Conservation (phyloP, 345 rosid species). For the Dimocarpus longan region DNA sequence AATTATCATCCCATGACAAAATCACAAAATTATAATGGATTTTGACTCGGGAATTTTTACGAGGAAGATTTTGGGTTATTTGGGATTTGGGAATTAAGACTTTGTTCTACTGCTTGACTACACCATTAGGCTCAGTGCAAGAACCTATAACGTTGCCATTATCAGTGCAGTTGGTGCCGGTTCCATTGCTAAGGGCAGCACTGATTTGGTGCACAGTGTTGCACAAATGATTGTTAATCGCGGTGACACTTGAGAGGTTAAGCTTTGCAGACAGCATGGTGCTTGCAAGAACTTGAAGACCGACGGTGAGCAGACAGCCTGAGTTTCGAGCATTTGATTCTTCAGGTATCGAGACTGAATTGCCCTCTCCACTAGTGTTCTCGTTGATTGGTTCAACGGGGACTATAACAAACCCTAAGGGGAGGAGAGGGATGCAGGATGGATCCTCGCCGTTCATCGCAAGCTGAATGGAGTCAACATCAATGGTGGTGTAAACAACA, state of each 20-base stretch:
- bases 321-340: constrained; percentile 22
- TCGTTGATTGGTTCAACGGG: constrained; percentile 43
- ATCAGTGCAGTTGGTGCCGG: constrained; percentile 17
- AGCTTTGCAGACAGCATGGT: constrained; percentile 69
- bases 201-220: constrained; percentile 67
- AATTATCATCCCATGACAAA: constrained; percentile 9
- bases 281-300: constrained; percentile 83
- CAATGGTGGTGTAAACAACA: constrained; percentile 74
- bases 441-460: constrained; percentile 84
- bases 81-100: constrained; percentile 10
- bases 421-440: constrained; percentile 75
- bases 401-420: constrained; percentile 69
- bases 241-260: constrained; percentile 61
- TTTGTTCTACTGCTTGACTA: constrained; percentile 29
- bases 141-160: constrained; percentile 33
- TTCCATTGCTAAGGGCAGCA: constrained; percentile 43
- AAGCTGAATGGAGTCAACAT: constrained; percentile 68
- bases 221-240: constrained; percentile 72
- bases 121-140: constrained; percentile 20
- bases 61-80: constrained; percentile 53
- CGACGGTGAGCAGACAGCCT: constrained; percentile 78
- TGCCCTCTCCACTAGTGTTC: constrained; percentile 9
- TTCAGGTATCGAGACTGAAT: constrained; percentile 18
- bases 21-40: neutral
- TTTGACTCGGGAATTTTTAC: neutral